A percentile compares a stretch with the other conserved stretches of the same genome.
Evolutionary conservation across 192 early-diverging fungal genomes (phyloP).

Genomic region (Mortierella hygrophila): DNA sequence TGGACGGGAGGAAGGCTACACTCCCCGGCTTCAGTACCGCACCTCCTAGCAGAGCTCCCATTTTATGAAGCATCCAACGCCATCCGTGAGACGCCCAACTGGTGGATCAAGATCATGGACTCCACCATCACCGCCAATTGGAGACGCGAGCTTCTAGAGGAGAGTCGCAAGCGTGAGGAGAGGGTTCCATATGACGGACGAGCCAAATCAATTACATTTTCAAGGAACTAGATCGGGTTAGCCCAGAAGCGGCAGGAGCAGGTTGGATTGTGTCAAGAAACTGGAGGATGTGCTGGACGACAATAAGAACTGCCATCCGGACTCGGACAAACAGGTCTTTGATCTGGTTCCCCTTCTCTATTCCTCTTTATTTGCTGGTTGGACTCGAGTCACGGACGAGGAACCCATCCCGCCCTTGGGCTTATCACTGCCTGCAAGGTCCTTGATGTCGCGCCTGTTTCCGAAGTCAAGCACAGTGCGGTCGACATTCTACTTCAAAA

Average conservation of each 20-base stretch:
- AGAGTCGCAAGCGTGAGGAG: slow-evolving; percentile 12
- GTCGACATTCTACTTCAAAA: slow-evolving; percentile 4
- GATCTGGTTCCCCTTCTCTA: slow-evolving; percentile 66
- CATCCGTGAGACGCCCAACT: slow-evolving; percentile 63
- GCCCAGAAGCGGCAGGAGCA: slow-evolving; percentile 52
- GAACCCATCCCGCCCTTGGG: slow-evolving; percentile 12
- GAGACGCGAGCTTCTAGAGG: slow-evolving; percentile 15
- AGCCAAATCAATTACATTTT: slow-evolving; percentile 60
- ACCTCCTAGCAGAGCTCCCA: slow-evolving; percentile 5
- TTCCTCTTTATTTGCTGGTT: slow-evolving; percentile 56
- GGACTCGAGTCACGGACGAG: slow-evolving; percentile 4
- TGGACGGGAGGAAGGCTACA: not conserved
- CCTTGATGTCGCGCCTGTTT: not conserved
- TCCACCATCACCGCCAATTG: slow-evolving; percentile 37
- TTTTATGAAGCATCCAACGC: slow-evolving; percentile 54
- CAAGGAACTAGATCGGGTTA: slow-evolving; percentile 58
- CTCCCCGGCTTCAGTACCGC: not conserved
- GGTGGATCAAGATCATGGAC: slow-evolving; percentile 55
- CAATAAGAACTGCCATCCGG: slow-evolving; percentile 60
- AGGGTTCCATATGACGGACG: slow-evolving; percentile 35
- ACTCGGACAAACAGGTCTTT: slow-evolving; percentile 62
- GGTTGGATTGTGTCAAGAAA: slow-evolving; percentile 32
- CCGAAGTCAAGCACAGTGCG: not conserved
- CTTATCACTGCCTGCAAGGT: not conserved
- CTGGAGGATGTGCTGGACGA: slow-evolving; percentile 55